Percentiles rank a stretch among this genome's conserved stretches.
These are phyloP conservation scores for Rhodotorula sp. DNA, from an alignment of 1,284 basidiomycete genomes.

Conservation along the genomic window DNA sequence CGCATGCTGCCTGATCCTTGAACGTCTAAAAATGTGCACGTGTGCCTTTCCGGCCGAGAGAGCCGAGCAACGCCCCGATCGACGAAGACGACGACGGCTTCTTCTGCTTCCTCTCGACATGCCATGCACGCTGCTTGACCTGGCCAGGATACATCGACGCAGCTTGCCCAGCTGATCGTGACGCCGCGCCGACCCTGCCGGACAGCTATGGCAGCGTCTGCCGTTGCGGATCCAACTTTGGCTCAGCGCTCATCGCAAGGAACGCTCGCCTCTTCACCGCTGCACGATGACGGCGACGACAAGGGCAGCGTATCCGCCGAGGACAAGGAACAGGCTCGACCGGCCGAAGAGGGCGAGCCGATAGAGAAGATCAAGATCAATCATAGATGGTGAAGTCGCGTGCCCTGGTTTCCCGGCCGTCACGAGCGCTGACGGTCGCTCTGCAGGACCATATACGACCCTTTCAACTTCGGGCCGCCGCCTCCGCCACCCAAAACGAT, in stretches of 20 bases:
- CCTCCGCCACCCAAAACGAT: conserved; percentile 60
- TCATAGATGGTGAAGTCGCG: conserved; percentile 14
- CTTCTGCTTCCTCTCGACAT: no score
- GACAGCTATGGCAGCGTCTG: neutral
- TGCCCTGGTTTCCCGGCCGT: neutral
- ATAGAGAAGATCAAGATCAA: neutral
- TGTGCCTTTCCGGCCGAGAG: no score
- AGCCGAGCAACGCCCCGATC: no score
- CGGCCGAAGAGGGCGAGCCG: neutral
- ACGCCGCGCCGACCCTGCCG: no score
- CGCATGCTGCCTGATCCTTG: no score
- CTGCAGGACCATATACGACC: conserved; percentile 32
- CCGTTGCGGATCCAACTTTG: neutral
- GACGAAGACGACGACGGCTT: no score
- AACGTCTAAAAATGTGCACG: no score
- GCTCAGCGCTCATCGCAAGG: neutral
- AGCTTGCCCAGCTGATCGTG: neutral
- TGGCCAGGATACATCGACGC: no score
- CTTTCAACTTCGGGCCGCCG: conserved; percentile 50
- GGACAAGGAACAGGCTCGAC: neutral
- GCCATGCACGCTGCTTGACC: no score
- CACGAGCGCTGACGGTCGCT: neutral
- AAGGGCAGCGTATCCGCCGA: neutral
- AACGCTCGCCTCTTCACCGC: neutral
- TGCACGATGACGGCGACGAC: neutral